phyloP scores from a whole-genome alignment of 2,329 filamentous ascomycete genomes.

The Fonsecaea nubica region DNA sequence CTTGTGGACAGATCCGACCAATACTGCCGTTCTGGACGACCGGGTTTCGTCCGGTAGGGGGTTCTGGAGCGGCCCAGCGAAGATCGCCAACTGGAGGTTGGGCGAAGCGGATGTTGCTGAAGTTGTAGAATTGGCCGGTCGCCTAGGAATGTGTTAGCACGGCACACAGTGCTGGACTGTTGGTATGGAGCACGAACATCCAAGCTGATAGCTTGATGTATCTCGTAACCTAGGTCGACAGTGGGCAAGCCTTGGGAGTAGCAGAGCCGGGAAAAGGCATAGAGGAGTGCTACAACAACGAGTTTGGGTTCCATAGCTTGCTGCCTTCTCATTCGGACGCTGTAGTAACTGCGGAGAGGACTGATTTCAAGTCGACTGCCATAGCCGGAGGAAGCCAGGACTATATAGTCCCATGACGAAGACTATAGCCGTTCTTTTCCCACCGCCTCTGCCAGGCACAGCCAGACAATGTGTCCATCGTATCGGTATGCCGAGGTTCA shows the following conservation, averaged over 20 bases:
- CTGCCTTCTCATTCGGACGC: background rate
- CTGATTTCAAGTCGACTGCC: background rate
- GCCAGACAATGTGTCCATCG: background rate
- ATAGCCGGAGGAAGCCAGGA: background rate
- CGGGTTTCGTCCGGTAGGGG: slow-evolving; percentile 52
- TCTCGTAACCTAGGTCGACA: slow-evolving; percentile 62
- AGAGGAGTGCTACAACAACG: background rate
- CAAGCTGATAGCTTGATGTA: slow-evolving; percentile 52
- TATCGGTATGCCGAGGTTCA: too few species aligned
- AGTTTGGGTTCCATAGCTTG: background rate
- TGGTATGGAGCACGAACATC: slow-evolving; percentile 30
- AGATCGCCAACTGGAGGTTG: slow-evolving; percentile 59
- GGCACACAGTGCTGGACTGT: background rate
- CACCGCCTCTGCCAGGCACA: background rate
- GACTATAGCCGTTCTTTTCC: background rate
- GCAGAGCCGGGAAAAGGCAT: background rate
- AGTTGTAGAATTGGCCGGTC: slow-evolving; percentile 57
- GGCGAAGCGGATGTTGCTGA: slow-evolving; percentile 64
- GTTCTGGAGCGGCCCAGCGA: slow-evolving; percentile 57
- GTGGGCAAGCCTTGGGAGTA: slow-evolving; percentile 35
- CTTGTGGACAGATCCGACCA: slow-evolving; percentile 54
- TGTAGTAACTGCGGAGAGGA: background rate
- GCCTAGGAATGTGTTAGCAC: slow-evolving; percentile 34
- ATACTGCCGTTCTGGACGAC: slow-evolving; percentile 54
- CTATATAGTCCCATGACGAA: background rate